Base-by-base conservation (phyloP, 257 asterid genomes). In the Jacaranda mimosifolia region DNA sequence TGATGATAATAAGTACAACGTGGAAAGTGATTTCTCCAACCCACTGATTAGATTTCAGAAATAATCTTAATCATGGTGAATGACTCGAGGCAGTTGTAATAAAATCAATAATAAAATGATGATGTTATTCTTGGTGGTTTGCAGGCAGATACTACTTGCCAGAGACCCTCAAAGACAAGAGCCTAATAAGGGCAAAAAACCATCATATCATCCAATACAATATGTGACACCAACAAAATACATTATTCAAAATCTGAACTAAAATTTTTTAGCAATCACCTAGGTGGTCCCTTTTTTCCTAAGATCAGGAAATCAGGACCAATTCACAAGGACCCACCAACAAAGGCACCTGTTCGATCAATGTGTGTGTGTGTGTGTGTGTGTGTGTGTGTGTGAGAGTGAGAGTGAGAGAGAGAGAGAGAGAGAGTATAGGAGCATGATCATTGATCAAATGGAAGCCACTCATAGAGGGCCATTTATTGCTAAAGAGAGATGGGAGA, bases 111-210 rank as follows among this genome's bases (percentile, higher is more conserved):
- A 36, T 69, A 56, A 64, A 82, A 78, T 78, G 81, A 78, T 82
- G 70, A 63, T 6, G 32, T 26, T 26, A 26, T 26, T 26, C 6
- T 35, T 21, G 76, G 72, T 42, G 57, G 64, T 70, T 60, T 71
- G 64, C 65, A 64, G 49, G 52, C 18, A 60, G 12, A 71, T 42
- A 63, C 32, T 26, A n/a, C n/a, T 32, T 18, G 6, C 43, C 15
- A n/a, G 14, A 77, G 53, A 51, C 48, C 17, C 76, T 63, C 49
- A 21, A 48, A 36, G 18, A 12, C 21, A 11, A 51, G 55, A 39
- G 79, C 73, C 81, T 39, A 83, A 78, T 74, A 78, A 83, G 81
- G 75, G 76, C 81, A 71, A 75, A 79, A 75, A 45, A 79, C 71
- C 70, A 78, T 83, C 83, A 83, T 78, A 56, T 76, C 82, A 76